Percentiles rank a stretch among this genome's conserved stretches.
Conservation (phyloP, 2,329 filamentous ascomycete species). For the Thelonectria blattea region DNA sequence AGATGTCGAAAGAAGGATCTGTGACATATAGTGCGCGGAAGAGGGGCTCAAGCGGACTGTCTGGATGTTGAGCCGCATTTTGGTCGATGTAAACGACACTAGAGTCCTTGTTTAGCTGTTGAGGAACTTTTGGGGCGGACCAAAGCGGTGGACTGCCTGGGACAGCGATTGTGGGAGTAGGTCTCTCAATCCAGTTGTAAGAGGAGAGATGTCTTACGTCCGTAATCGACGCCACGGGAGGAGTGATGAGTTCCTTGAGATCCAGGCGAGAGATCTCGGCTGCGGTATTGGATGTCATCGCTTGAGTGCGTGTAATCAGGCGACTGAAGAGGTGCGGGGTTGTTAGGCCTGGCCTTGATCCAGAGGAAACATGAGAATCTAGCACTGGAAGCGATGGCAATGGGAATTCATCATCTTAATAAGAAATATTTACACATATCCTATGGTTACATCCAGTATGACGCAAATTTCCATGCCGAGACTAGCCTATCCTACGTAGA, state of each 20-base stretch:
- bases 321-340: no score
- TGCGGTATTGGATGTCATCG: constrained; percentile 1
- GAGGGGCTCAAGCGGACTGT: constrained; percentile 52
- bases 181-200: constrained; percentile 16
- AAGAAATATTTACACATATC: no score
- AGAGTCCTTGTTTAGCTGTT: constrained; percentile 43
- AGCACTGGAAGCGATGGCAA: no score
- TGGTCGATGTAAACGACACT: constrained; percentile 51
- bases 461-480: no score
- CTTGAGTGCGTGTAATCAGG: no score
- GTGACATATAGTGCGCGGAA: constrained; percentile 50
- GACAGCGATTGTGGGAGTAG: constrained; percentile 13
- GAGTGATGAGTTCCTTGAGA: constrained; percentile 4
- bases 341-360: no score
- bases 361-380: no score
- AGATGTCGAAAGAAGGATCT: constrained; percentile 48
- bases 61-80: constrained; percentile 52
- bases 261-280: constrained; percentile 9
- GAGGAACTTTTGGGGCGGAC: constrained; percentile 38
- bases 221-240: constrained; percentile 8
- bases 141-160: constrained; percentile 43
- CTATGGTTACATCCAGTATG: no score
- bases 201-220: constrained; percentile 10
- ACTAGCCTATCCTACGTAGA: no score
- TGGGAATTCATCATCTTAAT: no score